Base-by-base conservation (phyloP, 164 flowering plant species). In the Liriodendron chinense region DNA sequence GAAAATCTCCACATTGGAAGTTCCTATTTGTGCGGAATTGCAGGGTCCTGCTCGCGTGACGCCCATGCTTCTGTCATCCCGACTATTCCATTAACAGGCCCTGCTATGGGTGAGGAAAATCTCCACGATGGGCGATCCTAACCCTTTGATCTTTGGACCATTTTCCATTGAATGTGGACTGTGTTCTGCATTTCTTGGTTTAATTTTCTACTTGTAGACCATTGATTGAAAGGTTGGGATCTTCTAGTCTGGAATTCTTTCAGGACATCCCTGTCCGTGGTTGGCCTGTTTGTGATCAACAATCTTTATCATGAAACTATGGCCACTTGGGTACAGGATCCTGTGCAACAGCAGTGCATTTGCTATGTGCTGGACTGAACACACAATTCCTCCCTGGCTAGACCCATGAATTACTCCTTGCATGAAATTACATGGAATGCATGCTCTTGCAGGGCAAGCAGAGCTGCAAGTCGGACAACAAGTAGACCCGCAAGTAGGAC, bases 361-460 rank as follows among this genome's bases (percentile, higher is more conserved):
- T 6, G 6, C 5, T 3, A 34, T 34, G 43, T 34, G 43, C 43
- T 34, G 43, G 43, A 34, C 43, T 4, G 7, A 3, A 34, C 43
- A 34, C 43, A 34, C 9, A 16, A 12, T 53, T 53, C 16, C 1
- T 53, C 59, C 18, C 59, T 8, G 16, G 18, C 9, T 16, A 53
- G 48, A 7, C 14, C 25, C 74, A 24, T 57, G 23, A 57, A 72
- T 69, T 69, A 47, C 24, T 47, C 20, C 9, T 66, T 13, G 69
- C 34, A n/a, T 47, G 25, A 47, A 67, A 67, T 13, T 26, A 67
- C 48, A 28, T 21, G 23, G 49, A 7, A 25, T 67, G 47, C 49
- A 26, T 20, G 47, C 48, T 26, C 48, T 47, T 69, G 53, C 71
- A 91, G 95, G 83, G 74, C 67, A 67, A 76, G 65, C 71, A 85